These are phyloP conservation scores for Clitoria ternatea DNA, from an alignment of 306 rosid species.

Conservation along the genomic window DNA sequence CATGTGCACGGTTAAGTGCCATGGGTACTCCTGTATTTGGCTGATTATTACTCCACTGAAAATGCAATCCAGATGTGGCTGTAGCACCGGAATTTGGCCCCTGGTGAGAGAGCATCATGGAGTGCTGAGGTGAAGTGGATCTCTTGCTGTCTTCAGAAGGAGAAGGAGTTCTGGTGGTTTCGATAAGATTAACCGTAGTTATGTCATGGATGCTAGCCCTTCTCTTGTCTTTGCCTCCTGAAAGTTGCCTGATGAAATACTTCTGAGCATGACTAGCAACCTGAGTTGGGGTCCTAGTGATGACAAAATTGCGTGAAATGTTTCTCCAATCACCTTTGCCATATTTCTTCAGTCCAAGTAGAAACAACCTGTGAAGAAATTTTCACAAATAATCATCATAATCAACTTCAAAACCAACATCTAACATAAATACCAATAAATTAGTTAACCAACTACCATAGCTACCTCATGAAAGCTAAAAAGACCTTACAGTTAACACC, in stretches of 20 bases:
- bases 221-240: constrained; percentile 87
- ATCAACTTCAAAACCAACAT: constrained; percentile 4
- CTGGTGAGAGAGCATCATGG: constrained; percentile 26
- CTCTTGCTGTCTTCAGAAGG: constrained; percentile 43
- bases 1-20: constrained; percentile 39
- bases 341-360: constrained; percentile 76
- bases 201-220: constrained; percentile 98
- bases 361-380: constrained; percentile 53
- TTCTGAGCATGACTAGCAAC: constrained; percentile 99
- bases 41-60: constrained; percentile 64
- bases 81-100: constrained; percentile 24
- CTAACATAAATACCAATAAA: not conserved
- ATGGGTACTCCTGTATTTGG: constrained; percentile 38
- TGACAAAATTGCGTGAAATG: constrained; percentile 73
- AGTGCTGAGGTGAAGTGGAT: constrained; percentile 46
- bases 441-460: not conserved
- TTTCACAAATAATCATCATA: constrained; percentile 15
- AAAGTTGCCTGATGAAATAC: constrained; percentile 78
- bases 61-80: constrained; percentile 34
- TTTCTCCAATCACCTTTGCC: constrained; percentile 99
- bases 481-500: not conserved
- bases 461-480: not conserved
- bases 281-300: constrained; percentile 79
- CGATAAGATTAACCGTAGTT: constrained; percentile 73
- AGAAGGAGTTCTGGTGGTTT: constrained; percentile 42